A percentile compares a stretch with the other conserved stretches of the same genome.
Conservation (phyloP, 1,284 basidiomycete species). For the Wallemia ichthyophaga region DNA sequence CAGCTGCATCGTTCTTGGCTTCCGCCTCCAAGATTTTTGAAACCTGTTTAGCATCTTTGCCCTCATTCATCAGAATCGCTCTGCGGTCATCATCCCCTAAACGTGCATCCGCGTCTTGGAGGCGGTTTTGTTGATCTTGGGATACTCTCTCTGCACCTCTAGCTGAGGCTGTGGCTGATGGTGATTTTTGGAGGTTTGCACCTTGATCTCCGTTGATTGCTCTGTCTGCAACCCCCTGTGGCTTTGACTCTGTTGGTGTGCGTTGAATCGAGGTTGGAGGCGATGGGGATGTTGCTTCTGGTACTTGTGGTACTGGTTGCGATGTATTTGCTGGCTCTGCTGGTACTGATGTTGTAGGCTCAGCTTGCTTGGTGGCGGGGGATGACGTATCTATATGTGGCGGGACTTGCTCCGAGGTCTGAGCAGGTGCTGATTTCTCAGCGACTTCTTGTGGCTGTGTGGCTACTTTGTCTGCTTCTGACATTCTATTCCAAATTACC, state of each 20-base stretch:
- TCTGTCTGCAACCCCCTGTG: neutral
- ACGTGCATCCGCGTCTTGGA: neutral
- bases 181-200: neutral
- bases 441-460: neutral
- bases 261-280: neutral
- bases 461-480: neutral
- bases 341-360: neutral
- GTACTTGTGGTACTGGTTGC: neutral
- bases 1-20: neutral
- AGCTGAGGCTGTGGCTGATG: neutral
- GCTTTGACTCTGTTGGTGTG: neutral
- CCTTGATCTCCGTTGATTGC: neutral
- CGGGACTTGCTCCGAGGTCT: neutral
- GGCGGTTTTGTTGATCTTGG: neutral
- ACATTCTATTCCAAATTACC: neutral
- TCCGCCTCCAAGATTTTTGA: neutral
- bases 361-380: neutral
- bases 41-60: neutral
- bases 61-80: neutral
- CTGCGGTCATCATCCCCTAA: neutral
- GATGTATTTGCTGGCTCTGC: neutral
- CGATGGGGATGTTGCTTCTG: neutral
- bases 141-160: neutral
- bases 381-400: neutral
- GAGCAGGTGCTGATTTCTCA: neutral